A percentile compares a stretch with the other conserved stretches of the same genome.
Evolutionary conservation across 495 filamentous ascomycete species (phyloP).

Genomic region (Aspergillus carlsbadensis): DNA sequence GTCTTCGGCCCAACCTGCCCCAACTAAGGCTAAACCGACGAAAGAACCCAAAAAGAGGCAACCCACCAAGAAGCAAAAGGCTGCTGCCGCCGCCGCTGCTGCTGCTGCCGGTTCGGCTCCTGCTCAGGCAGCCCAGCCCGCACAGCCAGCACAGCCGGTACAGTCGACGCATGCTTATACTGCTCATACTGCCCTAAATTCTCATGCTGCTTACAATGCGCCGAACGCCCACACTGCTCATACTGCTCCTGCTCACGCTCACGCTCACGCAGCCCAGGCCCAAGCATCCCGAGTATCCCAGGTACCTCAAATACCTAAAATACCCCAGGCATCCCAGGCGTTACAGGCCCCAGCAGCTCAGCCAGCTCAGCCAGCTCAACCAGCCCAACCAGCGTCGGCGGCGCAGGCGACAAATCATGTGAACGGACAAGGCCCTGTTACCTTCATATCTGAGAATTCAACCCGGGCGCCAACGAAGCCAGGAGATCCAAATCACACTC

Average conservation of each 20-base stretch:
- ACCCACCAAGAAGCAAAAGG: conserved; percentile 10
- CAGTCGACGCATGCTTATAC: too few species aligned
- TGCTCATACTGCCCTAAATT: too few species aligned
- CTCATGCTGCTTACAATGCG: too few species aligned
- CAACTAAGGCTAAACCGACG: neutral
- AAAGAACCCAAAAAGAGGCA: conserved; percentile 10
- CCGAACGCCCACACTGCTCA: neutral
- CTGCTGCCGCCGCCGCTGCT: conserved; percentile 3
- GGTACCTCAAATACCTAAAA: neutral
- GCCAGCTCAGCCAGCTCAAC: neutral
- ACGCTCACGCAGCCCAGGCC: neutral
- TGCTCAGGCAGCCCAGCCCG: neutral
- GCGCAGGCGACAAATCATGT: conserved; percentile 3
- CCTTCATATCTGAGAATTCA: conserved; percentile 9
- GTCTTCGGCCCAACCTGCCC: conserved; percentile 8
- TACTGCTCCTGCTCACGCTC: neutral
- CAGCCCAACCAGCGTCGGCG: neutral
- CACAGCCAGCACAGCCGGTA: too few species aligned
- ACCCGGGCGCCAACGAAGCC: neutral
- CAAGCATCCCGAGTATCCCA: neutral
- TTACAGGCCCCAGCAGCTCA: neutral
- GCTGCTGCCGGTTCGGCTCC: neutral
- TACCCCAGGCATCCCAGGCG: too few species aligned
- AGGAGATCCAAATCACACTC: conserved; percentile 5
- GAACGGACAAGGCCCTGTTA: conserved; percentile 12